phyloP scores from a whole-genome alignment of 2,329 filamentous ascomycete species.

The Tolypocladium pustulatum region DNA sequence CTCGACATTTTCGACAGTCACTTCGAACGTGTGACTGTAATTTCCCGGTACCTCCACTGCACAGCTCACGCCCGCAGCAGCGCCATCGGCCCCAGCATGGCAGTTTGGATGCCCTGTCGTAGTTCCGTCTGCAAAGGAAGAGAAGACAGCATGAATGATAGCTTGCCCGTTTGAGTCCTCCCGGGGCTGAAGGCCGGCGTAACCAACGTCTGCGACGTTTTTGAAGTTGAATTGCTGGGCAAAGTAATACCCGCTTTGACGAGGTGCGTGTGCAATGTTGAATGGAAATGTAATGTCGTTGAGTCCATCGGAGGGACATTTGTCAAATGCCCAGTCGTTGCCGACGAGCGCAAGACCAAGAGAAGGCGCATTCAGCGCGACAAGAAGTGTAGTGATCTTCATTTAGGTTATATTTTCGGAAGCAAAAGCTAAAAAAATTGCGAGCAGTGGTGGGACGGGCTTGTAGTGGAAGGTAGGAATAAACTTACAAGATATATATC shows the following conservation, averaged over 20 bases:
- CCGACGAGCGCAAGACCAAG: not conserved
- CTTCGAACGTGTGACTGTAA: slow-evolving; percentile 10
- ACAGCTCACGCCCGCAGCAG: slow-evolving; percentile 12
- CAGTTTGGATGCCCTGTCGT: slow-evolving; percentile 9
- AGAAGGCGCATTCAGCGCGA: not conserved
- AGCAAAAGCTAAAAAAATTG: not conserved
- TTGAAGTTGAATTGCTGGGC: slow-evolving; percentile 11
- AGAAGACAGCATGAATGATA: slow-evolving; percentile 11
- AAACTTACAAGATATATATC: not conserved
- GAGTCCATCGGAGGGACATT: slow-evolving; percentile 3
- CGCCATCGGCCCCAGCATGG: slow-evolving; percentile 13
- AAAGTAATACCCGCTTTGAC: slow-evolving; percentile 11
- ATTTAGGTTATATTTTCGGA: not conserved
- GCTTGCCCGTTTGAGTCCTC: slow-evolving; percentile 4
- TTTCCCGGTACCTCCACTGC: slow-evolving; percentile 5
- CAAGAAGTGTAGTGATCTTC: not conserved
- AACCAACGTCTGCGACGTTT: slow-evolving; percentile 4
- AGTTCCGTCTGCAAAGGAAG: slow-evolving; percentile 9
- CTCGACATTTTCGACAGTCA: slow-evolving; percentile 7
- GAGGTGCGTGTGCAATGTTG: slow-evolving; percentile 8
- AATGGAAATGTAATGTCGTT: slow-evolving; percentile 12
- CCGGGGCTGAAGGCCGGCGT: slow-evolving; percentile 11
- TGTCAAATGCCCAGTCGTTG: not conserved
- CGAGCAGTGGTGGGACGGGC: not conserved
- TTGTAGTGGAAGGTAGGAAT: not conserved